Evolutionary conservation across 2,329 filamentous ascomycete species (phyloP).

Genomic region (Clathrospora elynae): DNA sequence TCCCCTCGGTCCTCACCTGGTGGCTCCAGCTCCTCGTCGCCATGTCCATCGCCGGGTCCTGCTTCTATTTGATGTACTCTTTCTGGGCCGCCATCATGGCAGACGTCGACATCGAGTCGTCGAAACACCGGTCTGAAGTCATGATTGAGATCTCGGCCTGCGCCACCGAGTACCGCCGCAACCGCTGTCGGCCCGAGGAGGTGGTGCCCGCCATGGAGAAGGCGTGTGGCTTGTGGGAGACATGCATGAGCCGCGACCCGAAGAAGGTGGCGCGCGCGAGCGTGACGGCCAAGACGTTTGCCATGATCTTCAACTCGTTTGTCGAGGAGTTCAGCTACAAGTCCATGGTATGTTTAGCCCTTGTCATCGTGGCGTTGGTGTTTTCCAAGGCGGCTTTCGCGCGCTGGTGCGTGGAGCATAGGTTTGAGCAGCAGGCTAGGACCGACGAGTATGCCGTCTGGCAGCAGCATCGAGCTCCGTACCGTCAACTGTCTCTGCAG

Average conservation of each 20-base stretch:
- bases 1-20: constrained; percentile 68
- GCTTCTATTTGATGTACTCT: constrained; percentile 70
- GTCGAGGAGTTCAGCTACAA: constrained; percentile 90
- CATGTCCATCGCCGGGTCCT: constrained; percentile 61
- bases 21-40: constrained; percentile 72
- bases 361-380: constrained; percentile 6
- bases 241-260: constrained; percentile 86
- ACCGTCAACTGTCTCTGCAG: too few species aligned
- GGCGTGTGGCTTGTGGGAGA: constrained; percentile 79
- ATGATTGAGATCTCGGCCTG: constrained; percentile 76
- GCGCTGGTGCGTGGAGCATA: background rate
- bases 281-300: constrained; percentile 84
- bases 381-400: background rate
- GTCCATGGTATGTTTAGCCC: constrained; percentile 62
- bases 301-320: constrained; percentile 91
- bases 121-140: constrained; percentile 70
- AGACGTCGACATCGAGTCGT: constrained; percentile 75
- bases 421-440: background rate
- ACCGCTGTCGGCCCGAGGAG: constrained; percentile 70
- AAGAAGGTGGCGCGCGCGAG: constrained; percentile 76
- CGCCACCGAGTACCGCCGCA: constrained; percentile 72
- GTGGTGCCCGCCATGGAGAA: constrained; percentile 73
- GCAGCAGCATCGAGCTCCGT: too few species aligned
- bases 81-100: constrained; percentile 71
- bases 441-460: too few species aligned